These are phyloP conservation scores for Capsicum chinense DNA, from an alignment of 257 asterid genomes.

Conservation along the genomic window DNA sequence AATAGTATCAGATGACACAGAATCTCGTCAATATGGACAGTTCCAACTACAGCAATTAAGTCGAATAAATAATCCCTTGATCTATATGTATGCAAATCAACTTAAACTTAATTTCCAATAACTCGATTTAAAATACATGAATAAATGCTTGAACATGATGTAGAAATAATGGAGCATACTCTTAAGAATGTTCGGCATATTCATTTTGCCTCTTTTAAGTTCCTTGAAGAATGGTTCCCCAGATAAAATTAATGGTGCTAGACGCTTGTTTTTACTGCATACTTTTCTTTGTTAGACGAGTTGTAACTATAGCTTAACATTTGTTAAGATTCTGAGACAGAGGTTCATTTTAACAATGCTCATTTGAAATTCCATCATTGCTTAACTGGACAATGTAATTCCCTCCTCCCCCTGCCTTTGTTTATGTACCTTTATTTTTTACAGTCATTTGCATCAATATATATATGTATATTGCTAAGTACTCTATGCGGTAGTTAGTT, in stretches of 20 bases:
- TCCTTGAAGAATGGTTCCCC: slow-evolving; percentile 19
- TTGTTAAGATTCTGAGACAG: background rate
- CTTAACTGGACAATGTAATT: background rate
- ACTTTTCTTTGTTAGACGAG: background rate
- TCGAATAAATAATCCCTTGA: no score
- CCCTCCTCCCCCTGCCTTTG: background rate
- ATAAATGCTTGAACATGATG: no score
- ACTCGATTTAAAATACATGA: no score
- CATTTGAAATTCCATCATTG: background rate
- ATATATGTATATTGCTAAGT: background rate
- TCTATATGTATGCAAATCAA: no score
- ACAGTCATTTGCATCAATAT: background rate
- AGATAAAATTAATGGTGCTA: background rate
- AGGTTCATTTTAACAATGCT: background rate
- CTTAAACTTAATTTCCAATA: no score
- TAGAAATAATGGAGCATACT: background rate
- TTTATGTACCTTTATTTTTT: background rate
- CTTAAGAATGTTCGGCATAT: background rate
- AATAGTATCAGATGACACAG: background rate
- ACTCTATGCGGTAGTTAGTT: background rate
- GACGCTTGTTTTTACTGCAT: background rate
- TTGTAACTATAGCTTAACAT: background rate
- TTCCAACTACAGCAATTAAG: no score
- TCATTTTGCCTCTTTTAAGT: no score
- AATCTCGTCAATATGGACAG: no score